Evolutionary conservation across 2,329 filamentous ascomycete species (phyloP).

Genomic region (Emericellopsis atlantica): DNA sequence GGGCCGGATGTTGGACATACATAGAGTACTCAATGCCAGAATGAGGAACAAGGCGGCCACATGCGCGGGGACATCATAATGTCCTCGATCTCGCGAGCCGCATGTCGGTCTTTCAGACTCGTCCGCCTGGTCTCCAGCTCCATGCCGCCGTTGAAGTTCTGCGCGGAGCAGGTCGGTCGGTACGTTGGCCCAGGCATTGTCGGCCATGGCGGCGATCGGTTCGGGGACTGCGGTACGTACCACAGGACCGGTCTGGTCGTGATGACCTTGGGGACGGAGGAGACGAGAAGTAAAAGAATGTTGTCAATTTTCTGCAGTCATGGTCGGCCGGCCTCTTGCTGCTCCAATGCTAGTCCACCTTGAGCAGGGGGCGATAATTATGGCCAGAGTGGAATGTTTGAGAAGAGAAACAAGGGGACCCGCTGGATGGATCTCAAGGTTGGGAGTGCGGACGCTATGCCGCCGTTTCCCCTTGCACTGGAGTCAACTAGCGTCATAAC

Average conservation of each 20-base stretch:
- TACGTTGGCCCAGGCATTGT: constrained; percentile 31
- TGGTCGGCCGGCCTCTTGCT: too few species aligned
- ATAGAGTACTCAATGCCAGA: constrained; percentile 43
- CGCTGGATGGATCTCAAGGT: too few species aligned
- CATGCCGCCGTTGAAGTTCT: constrained; percentile 34
- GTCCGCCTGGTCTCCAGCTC: constrained; percentile 11
- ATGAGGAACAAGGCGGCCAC: constrained; percentile 58
- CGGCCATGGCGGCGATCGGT: neutral
- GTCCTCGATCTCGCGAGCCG: constrained; percentile 36
- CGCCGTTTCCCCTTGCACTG: too few species aligned
- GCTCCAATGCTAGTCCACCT: too few species aligned
- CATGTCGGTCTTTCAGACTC: constrained; percentile 18
- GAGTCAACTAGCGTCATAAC: too few species aligned
- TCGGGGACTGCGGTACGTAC: neutral
- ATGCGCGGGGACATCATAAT: constrained; percentile 55
- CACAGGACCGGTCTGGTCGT: neutral
- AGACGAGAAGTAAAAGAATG: too few species aligned
- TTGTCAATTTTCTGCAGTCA: neutral
- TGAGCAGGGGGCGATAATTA: too few species aligned
- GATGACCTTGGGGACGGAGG: too few species aligned
- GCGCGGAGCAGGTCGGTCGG: constrained; percentile 37
- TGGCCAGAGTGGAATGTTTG: too few species aligned
- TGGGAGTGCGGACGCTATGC: too few species aligned
- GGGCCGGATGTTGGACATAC: constrained; percentile 17
- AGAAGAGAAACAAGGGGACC: too few species aligned